Evolutionary conservation across 805 yeast genomes (phyloP), one percentile per base, ranked within the genome.

Genomic region (Yamadazyma tumulicola): DNA sequence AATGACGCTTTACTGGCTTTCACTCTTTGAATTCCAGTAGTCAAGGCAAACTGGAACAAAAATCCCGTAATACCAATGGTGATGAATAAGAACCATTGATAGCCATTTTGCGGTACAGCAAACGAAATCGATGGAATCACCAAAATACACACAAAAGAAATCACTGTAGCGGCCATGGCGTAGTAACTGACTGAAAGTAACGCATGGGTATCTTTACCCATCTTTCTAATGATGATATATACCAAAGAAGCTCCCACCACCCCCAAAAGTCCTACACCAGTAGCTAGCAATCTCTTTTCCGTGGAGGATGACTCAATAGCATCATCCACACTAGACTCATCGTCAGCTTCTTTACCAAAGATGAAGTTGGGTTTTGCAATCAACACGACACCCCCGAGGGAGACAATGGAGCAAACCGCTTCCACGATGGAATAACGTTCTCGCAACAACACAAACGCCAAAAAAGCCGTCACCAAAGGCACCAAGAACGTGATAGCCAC

Each of bases 11-110:
- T 71, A 4, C 87, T 78, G 0, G 96, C 94, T 34, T 67, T 64
- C 43, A 85, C 95, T 35, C 85, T 67, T 54, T 86, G 95, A 32
- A 88, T 73, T 1, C 96, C 96, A 6, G 85, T 77, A 0, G 96
- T 85, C 31, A 85, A 58, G 23, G 81, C 61, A 49, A 79, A 80
- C 55, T 89, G 96, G 80, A 82, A 83, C 40, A 79, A 59, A 57
- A 88, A 89, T 0, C 97, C 97, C 34, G 84, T 71, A 2, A 81
- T 41, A 2, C 96, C 95, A 39, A 86, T 69, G 15, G 71, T 52
- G 1, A 61, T 36, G 43, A 88, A 71, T 14, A 84, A 59, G 2
- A 61, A 43, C 93, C 95, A 85, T 55, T 85, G 91, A 47, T 63
- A 64, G 1, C 45, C 19, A n/a, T 74, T 72, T 12, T 68, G 72